phyloP scores from a whole-genome alignment of 768 basidiomycete species.

The Coprinellus aureogranulatus region DNA sequence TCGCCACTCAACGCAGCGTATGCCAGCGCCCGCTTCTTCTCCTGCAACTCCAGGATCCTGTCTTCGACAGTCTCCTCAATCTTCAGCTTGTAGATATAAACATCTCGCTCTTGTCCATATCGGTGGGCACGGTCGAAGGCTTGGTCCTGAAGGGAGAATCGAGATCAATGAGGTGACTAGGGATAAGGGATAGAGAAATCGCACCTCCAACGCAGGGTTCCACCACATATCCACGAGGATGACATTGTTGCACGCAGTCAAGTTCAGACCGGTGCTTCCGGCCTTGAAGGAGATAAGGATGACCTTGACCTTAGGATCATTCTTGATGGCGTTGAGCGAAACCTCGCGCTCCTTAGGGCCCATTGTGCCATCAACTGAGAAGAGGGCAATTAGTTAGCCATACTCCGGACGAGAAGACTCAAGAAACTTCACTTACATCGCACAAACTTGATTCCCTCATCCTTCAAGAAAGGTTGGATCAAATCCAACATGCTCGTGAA shows the following conservation, averaged over 20 bases:
- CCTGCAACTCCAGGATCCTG: slow-evolving; percentile 87
- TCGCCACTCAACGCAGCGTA: slow-evolving; percentile 84
- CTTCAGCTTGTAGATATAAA: slow-evolving; percentile 87
- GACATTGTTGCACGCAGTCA: slow-evolving; percentile 92
- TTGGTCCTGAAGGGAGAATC: slow-evolving; percentile 69
- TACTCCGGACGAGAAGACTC: slow-evolving; percentile 4
- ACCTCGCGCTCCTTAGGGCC: slow-evolving; percentile 69
- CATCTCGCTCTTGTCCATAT: slow-evolving; percentile 82
- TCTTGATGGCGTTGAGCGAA: slow-evolving; percentile 71
- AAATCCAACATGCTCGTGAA: slow-evolving; percentile 89
- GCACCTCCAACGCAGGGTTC: slow-evolving; percentile 83
- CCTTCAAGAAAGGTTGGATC: slow-evolving; percentile 78
- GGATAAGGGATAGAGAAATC: slow-evolving; percentile 16
- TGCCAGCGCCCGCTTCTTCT: slow-evolving; percentile 84
- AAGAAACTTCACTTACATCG: slow-evolving; percentile 69
- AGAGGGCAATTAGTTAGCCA: neutral
- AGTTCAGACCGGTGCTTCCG: slow-evolving; percentile 88
- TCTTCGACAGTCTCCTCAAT: slow-evolving; percentile 86
- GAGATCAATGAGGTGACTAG: too few relatives aligned
- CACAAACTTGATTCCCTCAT: slow-evolving; percentile 66
- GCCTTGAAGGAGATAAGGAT: slow-evolving; percentile 97
- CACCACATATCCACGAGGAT: slow-evolving; percentile 95
- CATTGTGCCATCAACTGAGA: slow-evolving; percentile 87
- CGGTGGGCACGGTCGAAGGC: slow-evolving; percentile 92
- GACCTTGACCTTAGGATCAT: slow-evolving; percentile 53